These are phyloP conservation scores for Cylindrotheca closterium DNA, from an alignment of 108 stramenopile genomes.

Conservation along the genomic window DNA sequence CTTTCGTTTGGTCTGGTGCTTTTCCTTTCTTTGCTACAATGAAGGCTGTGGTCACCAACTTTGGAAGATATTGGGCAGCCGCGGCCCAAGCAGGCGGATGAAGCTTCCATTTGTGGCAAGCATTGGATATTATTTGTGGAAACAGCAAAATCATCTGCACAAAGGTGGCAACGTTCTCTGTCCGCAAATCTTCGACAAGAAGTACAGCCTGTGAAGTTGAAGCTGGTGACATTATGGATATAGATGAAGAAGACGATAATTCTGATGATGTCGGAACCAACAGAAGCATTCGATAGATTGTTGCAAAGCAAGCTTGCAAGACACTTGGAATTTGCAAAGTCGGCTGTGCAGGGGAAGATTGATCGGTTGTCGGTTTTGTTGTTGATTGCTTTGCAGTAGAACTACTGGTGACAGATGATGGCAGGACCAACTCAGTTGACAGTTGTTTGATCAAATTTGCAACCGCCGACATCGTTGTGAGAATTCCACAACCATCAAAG, in stretches of 20 bases:
- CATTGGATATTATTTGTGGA: slow-evolving; percentile 28
- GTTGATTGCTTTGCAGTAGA: neutral
- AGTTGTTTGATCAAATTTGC: slow-evolving; percentile 16
- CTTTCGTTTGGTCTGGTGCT: too few species aligned
- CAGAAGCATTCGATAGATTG: slow-evolving; percentile 17
- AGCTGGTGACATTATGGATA: too few species aligned
- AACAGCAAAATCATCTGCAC: slow-evolving; percentile 13
- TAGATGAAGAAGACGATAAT: too few species aligned
- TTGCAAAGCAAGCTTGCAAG: slow-evolving; percentile 24
- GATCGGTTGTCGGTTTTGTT: neutral
- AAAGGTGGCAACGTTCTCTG: too few species aligned
- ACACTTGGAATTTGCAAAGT: slow-evolving; percentile 19
- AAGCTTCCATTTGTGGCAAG: slow-evolving; percentile 21
- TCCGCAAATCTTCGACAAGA: too few species aligned
- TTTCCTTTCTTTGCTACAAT: too few species aligned
- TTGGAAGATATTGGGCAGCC: slow-evolving; percentile 15
- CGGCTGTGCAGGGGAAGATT: too few species aligned
- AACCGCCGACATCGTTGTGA: slow-evolving; percentile 11
- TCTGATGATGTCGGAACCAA: too few species aligned
- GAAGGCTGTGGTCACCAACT: slow-evolving; percentile 13
- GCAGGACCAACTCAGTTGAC: too few species aligned
- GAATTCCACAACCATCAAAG: slow-evolving; percentile 14
- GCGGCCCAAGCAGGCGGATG: slow-evolving; percentile 21
- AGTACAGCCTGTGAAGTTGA: too few species aligned
- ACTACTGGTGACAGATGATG: too few species aligned